These are phyloP conservation scores for Nitzschia sp. DNA, from an alignment of 108 stramenopile genomes.

Conservation along the genomic window DNA sequence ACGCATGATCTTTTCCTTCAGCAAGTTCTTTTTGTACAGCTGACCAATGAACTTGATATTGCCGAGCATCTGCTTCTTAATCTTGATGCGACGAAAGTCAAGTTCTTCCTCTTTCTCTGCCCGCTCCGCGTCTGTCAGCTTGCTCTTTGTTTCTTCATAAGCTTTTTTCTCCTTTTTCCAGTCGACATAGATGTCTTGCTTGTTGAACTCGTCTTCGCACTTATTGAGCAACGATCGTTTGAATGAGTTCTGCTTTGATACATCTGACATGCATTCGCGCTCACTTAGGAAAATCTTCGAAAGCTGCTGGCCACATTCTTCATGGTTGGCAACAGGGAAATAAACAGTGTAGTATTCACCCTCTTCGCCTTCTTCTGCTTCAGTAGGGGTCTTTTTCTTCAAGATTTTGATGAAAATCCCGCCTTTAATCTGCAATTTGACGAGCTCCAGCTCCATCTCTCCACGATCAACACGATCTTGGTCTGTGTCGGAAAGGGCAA, in stretches of 20 bases:
- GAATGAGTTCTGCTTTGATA: slow-evolving; percentile 81
- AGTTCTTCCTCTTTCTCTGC: slow-evolving; percentile 73
- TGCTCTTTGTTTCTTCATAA: slow-evolving; percentile 64
- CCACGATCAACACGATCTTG: slow-evolving; percentile 48
- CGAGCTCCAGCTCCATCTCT: slow-evolving; percentile 78
- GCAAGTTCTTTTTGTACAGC: slow-evolving; percentile 91
- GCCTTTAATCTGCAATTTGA: slow-evolving; percentile 59
- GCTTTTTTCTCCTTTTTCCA: slow-evolving; percentile 82
- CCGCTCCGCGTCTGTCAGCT: slow-evolving; percentile 63
- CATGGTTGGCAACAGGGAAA: slow-evolving; percentile 64
- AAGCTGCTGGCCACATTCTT: slow-evolving; percentile 81
- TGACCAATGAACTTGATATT: slow-evolving; percentile 97
- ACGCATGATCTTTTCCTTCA: slow-evolving; percentile 94
- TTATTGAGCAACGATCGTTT: slow-evolving; percentile 85
- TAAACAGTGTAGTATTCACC: slow-evolving; percentile 69
- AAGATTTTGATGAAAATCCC: slow-evolving; percentile 85
- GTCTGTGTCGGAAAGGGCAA: slow-evolving; percentile 54
- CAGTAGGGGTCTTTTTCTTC: slow-evolving; percentile 40
- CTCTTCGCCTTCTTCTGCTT: slow-evolving; percentile 28
- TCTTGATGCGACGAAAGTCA: slow-evolving; percentile 82
- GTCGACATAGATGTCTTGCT: slow-evolving; percentile 80
- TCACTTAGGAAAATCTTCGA: slow-evolving; percentile 77
- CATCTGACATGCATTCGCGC: slow-evolving; percentile 66
- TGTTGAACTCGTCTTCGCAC: slow-evolving; percentile 90
- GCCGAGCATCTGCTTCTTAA: slow-evolving; percentile 95